Evolutionary conservation across 352 stramenopile species (phyloP).

Genomic region (Globisporangium orthogonon): DNA sequence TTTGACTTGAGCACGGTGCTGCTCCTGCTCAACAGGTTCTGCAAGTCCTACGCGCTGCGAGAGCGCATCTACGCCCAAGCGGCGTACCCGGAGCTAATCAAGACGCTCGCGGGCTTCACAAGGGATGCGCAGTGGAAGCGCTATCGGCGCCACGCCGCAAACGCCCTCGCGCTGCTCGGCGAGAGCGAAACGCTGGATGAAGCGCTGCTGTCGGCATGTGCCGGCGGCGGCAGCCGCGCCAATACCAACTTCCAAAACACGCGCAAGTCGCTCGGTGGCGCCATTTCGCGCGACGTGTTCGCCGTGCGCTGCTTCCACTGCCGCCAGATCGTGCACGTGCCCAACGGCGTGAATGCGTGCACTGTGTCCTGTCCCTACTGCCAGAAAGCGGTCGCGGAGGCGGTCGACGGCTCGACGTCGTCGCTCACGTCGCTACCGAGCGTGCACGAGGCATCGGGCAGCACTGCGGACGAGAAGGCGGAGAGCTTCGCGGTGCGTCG

Average conservation of each 20-base stretch:
- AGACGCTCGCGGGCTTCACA: conserved; percentile 28
- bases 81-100: conserved; percentile 34
- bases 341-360: conserved; percentile 19
- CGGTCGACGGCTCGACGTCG: conserved; percentile 22
- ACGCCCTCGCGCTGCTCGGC: conserved; percentile 40
- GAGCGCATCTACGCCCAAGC: conserved; percentile 34
- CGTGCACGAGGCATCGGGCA: conserved; percentile 16
- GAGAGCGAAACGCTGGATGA: conserved; percentile 33
- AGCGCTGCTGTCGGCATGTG: conserved; percentile 14
- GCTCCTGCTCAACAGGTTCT: conserved; percentile 35
- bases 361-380: conserved; percentile 36
- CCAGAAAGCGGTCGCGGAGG: conserved; percentile 31
- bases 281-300: conserved; percentile 8
- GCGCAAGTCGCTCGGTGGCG: neutral
- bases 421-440: conserved; percentile 22
- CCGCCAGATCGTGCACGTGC: conserved; percentile 41
- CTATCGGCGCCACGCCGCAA: conserved; percentile 30
- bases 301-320: conserved; percentile 54
- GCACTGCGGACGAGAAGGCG: neutral
- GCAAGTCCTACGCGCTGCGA: conserved; percentile 24
- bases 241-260: neutral
- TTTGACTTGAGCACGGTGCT: conserved; percentile 42
- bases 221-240: neutral
- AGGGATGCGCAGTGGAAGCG: conserved; percentile 25
- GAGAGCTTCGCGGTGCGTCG: neutral